Evolutionary conservation across 345 rosid genomes (phyloP), one percentile per base, ranked within the genome.

Genomic region (Eucalyptus tenuipes): DNA sequence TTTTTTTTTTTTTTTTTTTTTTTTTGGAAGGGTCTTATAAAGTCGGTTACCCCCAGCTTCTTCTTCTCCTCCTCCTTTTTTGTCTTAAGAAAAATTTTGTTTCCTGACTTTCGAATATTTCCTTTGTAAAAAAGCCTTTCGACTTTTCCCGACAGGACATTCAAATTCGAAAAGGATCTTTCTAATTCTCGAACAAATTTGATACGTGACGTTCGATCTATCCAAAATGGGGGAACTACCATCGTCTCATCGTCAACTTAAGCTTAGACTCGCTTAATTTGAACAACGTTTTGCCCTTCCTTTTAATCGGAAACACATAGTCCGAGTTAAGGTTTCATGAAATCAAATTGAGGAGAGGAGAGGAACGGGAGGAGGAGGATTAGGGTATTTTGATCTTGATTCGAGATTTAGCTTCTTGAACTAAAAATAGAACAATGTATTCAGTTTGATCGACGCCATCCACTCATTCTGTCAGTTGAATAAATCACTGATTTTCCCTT

Each of bases 51-150:
- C 71, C 2, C 68, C 31, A 12, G 31, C 17, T 61, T 29, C n/a
- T 14, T 29, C 7, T 18, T 18, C 8, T 18, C n/a, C n/a, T n/a
- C n/a, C n/a, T 52, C 10, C 22, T 55, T 55, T 55, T 55, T 0
- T 4, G 2, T 37, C 40, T 37, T 20, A 55, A 0, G 9, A 24
- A 22, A 22, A 9, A 0, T 1, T 9, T 8, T 9, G 24, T 17
- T 31, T 31, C 12, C 80, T 9, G 40, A 68, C 42, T 33, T 17
- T 68, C 12, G 22, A 16, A 68, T 16, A 31, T 68, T 18, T 31
- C 42, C 42, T 68, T 3, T 31, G 18, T 14, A 15, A 2, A 25
- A 61, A 61, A 61, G 15, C 33, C 79, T 31, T 68, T 8, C 22
- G 11, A 68, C 7, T 8, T 33, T 16, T 52, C 20, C 25, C 5